Evolutionary conservation across 805 yeast species (phyloP).

Genomic region (Yamadazyma akitaensis): DNA sequence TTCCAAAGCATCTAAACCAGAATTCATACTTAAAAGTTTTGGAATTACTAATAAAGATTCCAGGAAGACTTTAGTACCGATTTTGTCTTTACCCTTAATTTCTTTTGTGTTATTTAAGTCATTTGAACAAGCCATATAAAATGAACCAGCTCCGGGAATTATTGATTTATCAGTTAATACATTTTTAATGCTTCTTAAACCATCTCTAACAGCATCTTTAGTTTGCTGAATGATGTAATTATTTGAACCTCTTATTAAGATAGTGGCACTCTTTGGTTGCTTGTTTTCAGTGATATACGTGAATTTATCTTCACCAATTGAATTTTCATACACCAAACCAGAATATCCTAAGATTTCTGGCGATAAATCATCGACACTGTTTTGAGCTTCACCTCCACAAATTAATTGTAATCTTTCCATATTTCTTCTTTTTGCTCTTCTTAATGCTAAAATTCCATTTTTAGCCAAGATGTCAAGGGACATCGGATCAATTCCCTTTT

Average conservation of each 20-base stretch:
- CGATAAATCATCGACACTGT: conserved; percentile 88
- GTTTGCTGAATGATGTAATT: conserved; percentile 86
- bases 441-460: conserved; percentile 86
- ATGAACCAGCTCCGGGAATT: conserved; percentile 97
- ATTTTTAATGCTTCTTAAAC: conserved; percentile 90
- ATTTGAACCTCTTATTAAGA: conserved; percentile 91
- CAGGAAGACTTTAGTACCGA: conserved; percentile 91
- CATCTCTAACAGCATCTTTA: conserved; percentile 96
- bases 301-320: conserved; percentile 95
- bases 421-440: conserved; percentile 98
- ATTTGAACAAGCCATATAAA: conserved; percentile 77
- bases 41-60: conserved; percentile 91
- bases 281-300: conserved; percentile 89
- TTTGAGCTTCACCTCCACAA: conserved; percentile 97
- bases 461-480: conserved; percentile 91
- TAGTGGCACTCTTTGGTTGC: conserved; percentile 88
- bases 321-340: conserved; percentile 87
- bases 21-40: conserved; percentile 85
- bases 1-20: conserved; percentile 91
- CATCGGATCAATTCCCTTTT: conserved; percentile 98
- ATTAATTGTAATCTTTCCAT: conserved; percentile 97
- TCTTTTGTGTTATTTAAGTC: conserved; percentile 52
- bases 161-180: conserved; percentile 80
- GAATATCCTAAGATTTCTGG: conserved; percentile 82
- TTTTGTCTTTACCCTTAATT: conserved; percentile 79